Percentiles rank a stretch among this genome's conserved stretches.
These are phyloP conservation scores for Dryas integrifolia DNA, from an alignment of 331 rosid species.

Conservation along the genomic window DNA sequence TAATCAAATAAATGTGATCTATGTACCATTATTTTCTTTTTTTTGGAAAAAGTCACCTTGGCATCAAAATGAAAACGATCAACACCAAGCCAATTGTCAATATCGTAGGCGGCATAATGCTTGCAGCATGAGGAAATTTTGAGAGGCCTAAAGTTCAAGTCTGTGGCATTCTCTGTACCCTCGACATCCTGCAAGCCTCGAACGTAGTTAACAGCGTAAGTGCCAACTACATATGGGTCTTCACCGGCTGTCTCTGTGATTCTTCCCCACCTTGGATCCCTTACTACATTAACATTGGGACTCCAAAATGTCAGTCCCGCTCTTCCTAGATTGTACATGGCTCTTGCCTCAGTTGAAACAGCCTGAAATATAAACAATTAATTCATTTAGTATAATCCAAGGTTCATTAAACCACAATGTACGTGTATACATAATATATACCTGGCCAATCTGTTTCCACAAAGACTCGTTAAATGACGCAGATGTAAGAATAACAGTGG, in stretches of 20 bases:
- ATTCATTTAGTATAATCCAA: background rate
- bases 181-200: constrained; percentile 26
- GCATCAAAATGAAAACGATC: constrained; percentile 22
- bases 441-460: constrained; percentile 23
- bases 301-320: constrained; percentile 24
- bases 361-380: background rate
- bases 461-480: constrained; percentile 15
- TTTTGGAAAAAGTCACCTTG: background rate
- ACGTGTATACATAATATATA: no score
- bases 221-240: constrained; percentile 15
- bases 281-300: constrained; percentile 23
- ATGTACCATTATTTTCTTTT: no score
- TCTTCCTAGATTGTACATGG: constrained; percentile 21
- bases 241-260: constrained; percentile 14
- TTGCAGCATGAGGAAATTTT: constrained; percentile 25
- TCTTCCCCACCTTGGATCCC: constrained; percentile 28
- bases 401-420: background rate
- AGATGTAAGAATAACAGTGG: constrained; percentile 17
- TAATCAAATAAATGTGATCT: no score
- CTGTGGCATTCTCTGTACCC: constrained; percentile 8
- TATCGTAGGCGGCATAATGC: constrained; percentile 17
- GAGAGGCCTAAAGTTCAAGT: constrained; percentile 21
- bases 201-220: constrained; percentile 12
- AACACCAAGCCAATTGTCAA: constrained; percentile 16
- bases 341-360: constrained; percentile 30